A percentile compares a stretch with the other conserved stretches of the same genome.
These are phyloP conservation scores for Passiflora organensis DNA, from an alignment of 345 rosid species.

Conservation along the genomic window DNA sequence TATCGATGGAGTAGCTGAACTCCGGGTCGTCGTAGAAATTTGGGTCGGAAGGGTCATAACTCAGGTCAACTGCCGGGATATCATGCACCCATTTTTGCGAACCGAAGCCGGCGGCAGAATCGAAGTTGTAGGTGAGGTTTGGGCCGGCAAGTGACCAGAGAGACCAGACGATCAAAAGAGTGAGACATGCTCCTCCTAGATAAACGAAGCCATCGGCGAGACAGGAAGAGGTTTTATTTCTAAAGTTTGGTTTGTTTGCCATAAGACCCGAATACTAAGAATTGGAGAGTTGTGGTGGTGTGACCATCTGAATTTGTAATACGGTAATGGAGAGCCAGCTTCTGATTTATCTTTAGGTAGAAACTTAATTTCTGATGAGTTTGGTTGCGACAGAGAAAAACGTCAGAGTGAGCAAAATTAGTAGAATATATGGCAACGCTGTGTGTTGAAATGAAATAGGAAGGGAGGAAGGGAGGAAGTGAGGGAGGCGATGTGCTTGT, in stretches of 20 bases:
- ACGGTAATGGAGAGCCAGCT: no score
- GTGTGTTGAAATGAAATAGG: no score
- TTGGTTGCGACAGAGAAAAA: no score
- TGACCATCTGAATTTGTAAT: no score
- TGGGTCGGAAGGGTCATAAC: constrained; percentile 47
- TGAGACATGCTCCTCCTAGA: constrained; percentile 59
- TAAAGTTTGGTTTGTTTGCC: constrained; percentile 12
- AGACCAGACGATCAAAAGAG: constrained; percentile 60
- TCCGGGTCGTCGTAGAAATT: constrained; percentile 79
- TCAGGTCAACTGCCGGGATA: constrained; percentile 26
- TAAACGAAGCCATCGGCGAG: constrained; percentile 46
- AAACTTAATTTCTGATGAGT: no score
- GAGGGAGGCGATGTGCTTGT: no score
- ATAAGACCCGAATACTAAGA: constrained; percentile 14
- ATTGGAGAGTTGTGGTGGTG: background rate
- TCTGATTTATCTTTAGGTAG: no score
- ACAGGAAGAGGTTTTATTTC: constrained; percentile 31
- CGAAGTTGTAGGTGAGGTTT: constrained; percentile 8
- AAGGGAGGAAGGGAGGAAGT: no score
- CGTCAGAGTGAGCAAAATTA: no score
- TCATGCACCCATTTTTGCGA: constrained; percentile 15
- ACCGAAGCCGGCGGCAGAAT: background rate
- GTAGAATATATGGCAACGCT: no score
- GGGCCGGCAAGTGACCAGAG: constrained; percentile 47
- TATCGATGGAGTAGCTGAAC: constrained; percentile 54